Evolutionary conservation across 371 early-diverging fungal species (phyloP).

Genomic region (Choanephora cucurbitarum): DNA sequence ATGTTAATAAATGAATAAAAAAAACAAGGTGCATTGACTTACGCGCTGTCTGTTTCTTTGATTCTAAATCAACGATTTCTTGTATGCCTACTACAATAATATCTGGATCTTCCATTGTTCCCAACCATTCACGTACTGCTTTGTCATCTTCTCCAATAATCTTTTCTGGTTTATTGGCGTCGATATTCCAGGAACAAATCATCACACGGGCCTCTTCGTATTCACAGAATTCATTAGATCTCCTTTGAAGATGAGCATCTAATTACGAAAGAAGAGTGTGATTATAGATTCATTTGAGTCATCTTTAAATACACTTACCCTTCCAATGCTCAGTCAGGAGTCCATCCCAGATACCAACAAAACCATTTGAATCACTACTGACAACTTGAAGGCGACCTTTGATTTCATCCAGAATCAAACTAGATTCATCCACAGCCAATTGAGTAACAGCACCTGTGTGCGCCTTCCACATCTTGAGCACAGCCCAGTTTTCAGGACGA

Average conservation of each 20-base stretch:
- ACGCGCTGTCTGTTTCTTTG: constrained; percentile 71
- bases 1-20: constrained; percentile 14
- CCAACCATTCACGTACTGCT: constrained; percentile 54
- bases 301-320: constrained; percentile 35
- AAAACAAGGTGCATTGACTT: constrained; percentile 23
- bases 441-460: constrained; percentile 58
- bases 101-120: constrained; percentile 66
- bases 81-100: constrained; percentile 87
- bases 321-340: constrained; percentile 65
- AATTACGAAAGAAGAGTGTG: constrained; percentile 1
- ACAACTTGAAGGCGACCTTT: constrained; percentile 55
- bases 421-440: constrained; percentile 59
- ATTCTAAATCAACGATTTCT: constrained; percentile 86
- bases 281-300: neutral
- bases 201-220: constrained; percentile 62
- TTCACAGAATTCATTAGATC: constrained; percentile 51
- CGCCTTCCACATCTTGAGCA: constrained; percentile 75
- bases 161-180: constrained; percentile 66
- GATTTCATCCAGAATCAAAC: constrained; percentile 35
- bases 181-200: constrained; percentile 85
- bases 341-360: constrained; percentile 72
- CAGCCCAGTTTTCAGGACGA: constrained; percentile 54
- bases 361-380: constrained; percentile 62
- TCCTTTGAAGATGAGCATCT: constrained; percentile 8
- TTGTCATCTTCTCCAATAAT: constrained; percentile 42